These are phyloP conservation scores for Colletotrichum musicola DNA, from an alignment of 2,329 filamentous ascomycete genomes.

Conservation along the genomic window DNA sequence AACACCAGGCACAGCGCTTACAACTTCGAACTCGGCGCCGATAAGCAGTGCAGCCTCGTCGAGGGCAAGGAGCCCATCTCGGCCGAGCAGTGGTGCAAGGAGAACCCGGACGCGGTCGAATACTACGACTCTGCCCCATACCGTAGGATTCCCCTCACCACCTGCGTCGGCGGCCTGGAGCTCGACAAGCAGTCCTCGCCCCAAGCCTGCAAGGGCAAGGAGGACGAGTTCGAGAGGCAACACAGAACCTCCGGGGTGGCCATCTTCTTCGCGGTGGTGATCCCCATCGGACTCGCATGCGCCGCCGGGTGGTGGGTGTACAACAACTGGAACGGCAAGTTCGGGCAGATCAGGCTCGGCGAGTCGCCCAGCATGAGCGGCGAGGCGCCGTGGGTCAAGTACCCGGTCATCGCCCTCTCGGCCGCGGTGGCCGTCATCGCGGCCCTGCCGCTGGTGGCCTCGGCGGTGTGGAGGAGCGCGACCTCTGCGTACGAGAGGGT, in stretches of 20 bases:
- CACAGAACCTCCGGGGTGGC: constrained; percentile 77
- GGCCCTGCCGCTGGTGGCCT: constrained; percentile 77
- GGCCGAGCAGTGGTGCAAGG: constrained; percentile 63
- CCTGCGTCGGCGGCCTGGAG: constrained; percentile 81
- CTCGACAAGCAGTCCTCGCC: constrained; percentile 75
- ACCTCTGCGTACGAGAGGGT: constrained; percentile 65
- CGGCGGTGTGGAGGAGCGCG: constrained; percentile 78
- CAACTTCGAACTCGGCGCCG: constrained; percentile 86
- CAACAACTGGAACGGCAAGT: constrained; percentile 87
- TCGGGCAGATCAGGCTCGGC: constrained; percentile 91
- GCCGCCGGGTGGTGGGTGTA: constrained; percentile 87
- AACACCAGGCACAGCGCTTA: constrained; percentile 75
- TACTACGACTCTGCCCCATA: constrained; percentile 91
- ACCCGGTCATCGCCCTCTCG: constrained; percentile 81
- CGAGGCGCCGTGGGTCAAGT: constrained; percentile 82
- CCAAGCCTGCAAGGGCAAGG: constrained; percentile 80
- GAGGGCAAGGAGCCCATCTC: constrained; percentile 74
- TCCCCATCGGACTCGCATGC: constrained; percentile 79
- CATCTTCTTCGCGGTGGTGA: constrained; percentile 86
- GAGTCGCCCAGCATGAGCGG: constrained; percentile 74
- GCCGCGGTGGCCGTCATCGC: constrained; percentile 71
- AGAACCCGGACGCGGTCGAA: constrained; percentile 76
- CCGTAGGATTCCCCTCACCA: constrained; percentile 89
- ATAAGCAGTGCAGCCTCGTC: constrained; percentile 83
- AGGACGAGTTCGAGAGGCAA: constrained; percentile 82